A percentile compares a stretch with the other conserved stretches of the same genome.
These are phyloP conservation scores for Zychaea mexicana DNA, from an alignment of 371 early-diverging fungal species.

Conservation along the genomic window DNA sequence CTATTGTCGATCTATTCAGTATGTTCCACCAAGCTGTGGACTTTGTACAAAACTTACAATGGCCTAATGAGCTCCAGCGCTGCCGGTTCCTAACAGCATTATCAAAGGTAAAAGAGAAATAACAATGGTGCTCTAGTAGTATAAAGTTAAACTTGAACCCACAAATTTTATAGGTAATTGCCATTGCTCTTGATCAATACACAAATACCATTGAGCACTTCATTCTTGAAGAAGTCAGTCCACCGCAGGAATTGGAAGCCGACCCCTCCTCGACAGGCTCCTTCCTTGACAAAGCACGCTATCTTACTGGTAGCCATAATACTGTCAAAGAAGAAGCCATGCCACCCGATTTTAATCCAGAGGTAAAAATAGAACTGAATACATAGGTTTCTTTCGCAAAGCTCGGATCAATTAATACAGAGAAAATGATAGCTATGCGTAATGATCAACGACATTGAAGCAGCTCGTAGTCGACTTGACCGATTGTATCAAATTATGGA, in stretches of 20 bases:
- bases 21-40: conserved; percentile 79
- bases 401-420: too few species aligned
- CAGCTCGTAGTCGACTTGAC: conserved; percentile 61
- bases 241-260: conserved; percentile 9
- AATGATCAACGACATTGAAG: conserved; percentile 70
- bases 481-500: conserved; percentile 68
- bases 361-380: conserved; percentile 51
- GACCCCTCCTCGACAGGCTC: conserved; percentile 19
- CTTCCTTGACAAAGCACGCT: conserved; percentile 44
- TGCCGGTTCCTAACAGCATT: conserved; percentile 73
- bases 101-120: conserved; percentile 54
- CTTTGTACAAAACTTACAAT: conserved; percentile 69
- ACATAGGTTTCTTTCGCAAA: too few species aligned
- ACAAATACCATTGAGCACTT: conserved; percentile 43
- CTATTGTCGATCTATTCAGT: conserved; percentile 77
- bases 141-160: conserved; percentile 45
- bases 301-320: conserved; percentile 28
- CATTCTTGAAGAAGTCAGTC: conserved; percentile 41
- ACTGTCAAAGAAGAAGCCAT: conserved; percentile 43
- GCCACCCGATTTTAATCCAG: conserved; percentile 57
- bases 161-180: conserved; percentile 41
- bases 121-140: not conserved
- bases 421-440: conserved; percentile 66
- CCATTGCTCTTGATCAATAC: conserved; percentile 56
- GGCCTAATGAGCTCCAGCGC: conserved; percentile 74